Evolutionary conservation across 306 rosid genomes (phyloP).

Genomic region (Medicago truncatula): MtrunA17r5.0-ANR NC_053049.1:43098501-43099000

Average conservation of each 20-base stretch:
- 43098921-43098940: too few relatives aligned
- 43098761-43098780: conserved; percentile 11
- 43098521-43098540: background rate
- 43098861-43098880: too few relatives aligned
- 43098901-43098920: too few relatives aligned
- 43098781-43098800: background rate
- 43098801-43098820: background rate
- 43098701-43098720: background rate
- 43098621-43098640: conserved; percentile 1
- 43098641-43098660: background rate
- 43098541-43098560: background rate
- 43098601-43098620: background rate
- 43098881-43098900: too few relatives aligned
- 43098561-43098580: background rate
- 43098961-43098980: too few relatives aligned
- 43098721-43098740: background rate
- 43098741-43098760: conserved; percentile 25
- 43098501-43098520: background rate
- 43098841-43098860: too few relatives aligned
- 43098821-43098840: background rate
- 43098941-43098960: too few relatives aligned
- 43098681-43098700: background rate
- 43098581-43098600: conserved; percentile 4
- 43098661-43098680: background rate
- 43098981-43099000: too few relatives aligned